These are phyloP conservation scores for Decorospora gaudefroyi DNA, from an alignment of 2,329 filamentous ascomycete genomes.

Conservation along the genomic window DNA sequence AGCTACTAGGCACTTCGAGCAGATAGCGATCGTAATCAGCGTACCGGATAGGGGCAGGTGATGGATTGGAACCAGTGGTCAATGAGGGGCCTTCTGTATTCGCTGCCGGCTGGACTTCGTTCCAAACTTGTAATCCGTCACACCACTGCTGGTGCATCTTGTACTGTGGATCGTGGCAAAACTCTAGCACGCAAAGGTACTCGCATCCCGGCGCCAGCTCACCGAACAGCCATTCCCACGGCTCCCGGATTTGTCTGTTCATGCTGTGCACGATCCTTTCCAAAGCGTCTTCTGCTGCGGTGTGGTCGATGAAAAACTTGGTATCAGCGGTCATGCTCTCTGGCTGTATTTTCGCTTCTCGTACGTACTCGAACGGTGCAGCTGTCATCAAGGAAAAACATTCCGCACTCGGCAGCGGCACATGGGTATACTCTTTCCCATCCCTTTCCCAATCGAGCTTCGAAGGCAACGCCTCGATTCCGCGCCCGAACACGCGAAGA, in stretches of 20 bases:
- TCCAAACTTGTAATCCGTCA: background rate
- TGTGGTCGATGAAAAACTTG: slow-evolving; percentile 8
- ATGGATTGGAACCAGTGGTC: background rate
- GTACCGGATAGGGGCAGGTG: background rate
- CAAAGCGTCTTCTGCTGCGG: background rate
- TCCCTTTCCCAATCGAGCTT: slow-evolving; percentile 6
- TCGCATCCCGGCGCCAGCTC: slow-evolving; percentile 9
- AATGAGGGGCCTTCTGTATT: background rate
- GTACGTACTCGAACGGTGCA: slow-evolving; percentile 9
- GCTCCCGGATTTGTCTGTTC: slow-evolving; percentile 3
- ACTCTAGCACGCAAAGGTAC: slow-evolving; percentile 13
- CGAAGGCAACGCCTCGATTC: slow-evolving; percentile 15
- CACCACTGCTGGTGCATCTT: background rate
- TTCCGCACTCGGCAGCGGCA: background rate
- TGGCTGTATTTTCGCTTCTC: background rate
- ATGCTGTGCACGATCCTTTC: slow-evolving; percentile 2
- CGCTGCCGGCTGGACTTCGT: background rate
- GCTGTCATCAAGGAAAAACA: slow-evolving; percentile 2
- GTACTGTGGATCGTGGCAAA: slow-evolving; percentile 2
- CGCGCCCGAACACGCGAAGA: slow-evolving; percentile 15
- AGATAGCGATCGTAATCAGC: slow-evolving; percentile 8
- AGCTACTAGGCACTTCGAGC: slow-evolving; percentile 1
- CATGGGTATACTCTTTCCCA: background rate
- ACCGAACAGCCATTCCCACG: slow-evolving; percentile 15
- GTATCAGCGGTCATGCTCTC: slow-evolving; percentile 4